Evolutionary conservation across 306 rosid species (phyloP).

Genomic region (Delonix regia): DNA sequence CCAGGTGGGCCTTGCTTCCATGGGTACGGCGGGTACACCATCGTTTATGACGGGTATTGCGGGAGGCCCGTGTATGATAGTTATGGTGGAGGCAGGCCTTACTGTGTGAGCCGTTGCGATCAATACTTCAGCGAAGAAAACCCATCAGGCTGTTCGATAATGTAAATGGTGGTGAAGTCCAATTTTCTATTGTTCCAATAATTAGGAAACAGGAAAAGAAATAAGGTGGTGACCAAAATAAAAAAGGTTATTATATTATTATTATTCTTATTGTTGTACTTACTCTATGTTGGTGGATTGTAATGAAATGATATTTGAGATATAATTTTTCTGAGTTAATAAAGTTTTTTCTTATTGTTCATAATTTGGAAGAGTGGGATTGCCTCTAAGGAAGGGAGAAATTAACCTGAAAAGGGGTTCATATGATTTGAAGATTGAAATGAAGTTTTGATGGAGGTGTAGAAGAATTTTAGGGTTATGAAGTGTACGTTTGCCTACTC

Average conservation of each 20-base stretch:
- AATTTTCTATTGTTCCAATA: not conserved
- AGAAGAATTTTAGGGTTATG: no score
- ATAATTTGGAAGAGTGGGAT: not conserved
- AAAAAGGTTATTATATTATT: not conserved
- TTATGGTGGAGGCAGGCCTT: constrained; percentile 51
- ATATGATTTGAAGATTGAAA: no score
- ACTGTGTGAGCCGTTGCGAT: constrained; percentile 48
- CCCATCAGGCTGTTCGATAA: constrained; percentile 48
- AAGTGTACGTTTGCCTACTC: not conserved
- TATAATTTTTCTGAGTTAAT: constrained; percentile 21
- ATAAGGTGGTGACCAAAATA: not conserved
- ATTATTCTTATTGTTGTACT: no score
- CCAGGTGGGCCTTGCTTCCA: constrained; percentile 51
- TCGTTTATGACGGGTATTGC: constrained; percentile 40
- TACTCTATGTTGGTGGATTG: constrained; percentile 11
- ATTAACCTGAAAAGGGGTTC: not conserved
- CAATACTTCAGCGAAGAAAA: constrained; percentile 60
- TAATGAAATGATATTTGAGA: constrained; percentile 9
- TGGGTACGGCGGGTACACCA: constrained; percentile 34
- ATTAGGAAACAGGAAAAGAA: not conserved
- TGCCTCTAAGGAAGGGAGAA: not conserved
- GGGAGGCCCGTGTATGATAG: constrained; percentile 63
- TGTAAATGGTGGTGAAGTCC: constrained; percentile 36
- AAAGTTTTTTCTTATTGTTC: not conserved
- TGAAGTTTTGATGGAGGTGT: not conserved